Conservation (phyloP, 2,329 filamentous ascomycete genomes). For the Pseudonectria buxi region DNA sequence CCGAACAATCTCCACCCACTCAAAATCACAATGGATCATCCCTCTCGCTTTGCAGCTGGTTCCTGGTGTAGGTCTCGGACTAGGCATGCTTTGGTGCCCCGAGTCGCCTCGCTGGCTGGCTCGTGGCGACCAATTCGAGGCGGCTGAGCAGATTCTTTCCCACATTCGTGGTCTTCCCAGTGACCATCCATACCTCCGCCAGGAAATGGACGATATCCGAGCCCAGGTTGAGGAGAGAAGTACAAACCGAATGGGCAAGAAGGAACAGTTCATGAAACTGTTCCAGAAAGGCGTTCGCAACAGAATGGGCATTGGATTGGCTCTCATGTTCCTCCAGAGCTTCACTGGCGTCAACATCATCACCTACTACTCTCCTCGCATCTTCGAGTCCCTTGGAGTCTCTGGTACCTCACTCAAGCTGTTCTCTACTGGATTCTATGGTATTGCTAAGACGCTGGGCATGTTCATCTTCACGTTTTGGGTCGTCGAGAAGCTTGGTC, state of each 20-base stretch:
- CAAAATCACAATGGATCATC: constrained; percentile 32
- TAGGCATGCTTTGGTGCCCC: constrained; percentile 25
- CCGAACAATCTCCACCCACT: constrained; percentile 9
- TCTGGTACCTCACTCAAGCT: constrained; percentile 24
- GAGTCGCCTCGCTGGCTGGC: constrained; percentile 28
- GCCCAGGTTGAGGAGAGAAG: constrained; percentile 43
- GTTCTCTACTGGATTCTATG: constrained; percentile 31
- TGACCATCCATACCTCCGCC: constrained; percentile 26
- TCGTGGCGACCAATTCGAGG: constrained; percentile 43
- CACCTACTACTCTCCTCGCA: constrained; percentile 42
- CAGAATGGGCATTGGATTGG: constrained; percentile 40
- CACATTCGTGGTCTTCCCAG: constrained; percentile 26
- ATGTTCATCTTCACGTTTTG: constrained; percentile 32
- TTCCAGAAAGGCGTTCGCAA: constrained; percentile 27
- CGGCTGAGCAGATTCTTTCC: constrained; percentile 24
- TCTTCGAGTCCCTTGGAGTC: constrained; percentile 28
- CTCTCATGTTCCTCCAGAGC: constrained; percentile 37
- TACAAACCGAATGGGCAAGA: constrained; percentile 16
- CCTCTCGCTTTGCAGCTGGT: constrained; percentile 25
- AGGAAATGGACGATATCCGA: constrained; percentile 49
- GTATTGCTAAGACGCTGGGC: constrained; percentile 25
- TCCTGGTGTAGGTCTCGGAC: constrained; percentile 15
- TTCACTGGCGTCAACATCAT: constrained; percentile 46
- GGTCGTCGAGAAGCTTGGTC: constrained; percentile 40
- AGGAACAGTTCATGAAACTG: constrained; percentile 20